Base-by-base conservation (phyloP, 164 flowering plant genomes). In the Vitis rotundifolia region DNA sequence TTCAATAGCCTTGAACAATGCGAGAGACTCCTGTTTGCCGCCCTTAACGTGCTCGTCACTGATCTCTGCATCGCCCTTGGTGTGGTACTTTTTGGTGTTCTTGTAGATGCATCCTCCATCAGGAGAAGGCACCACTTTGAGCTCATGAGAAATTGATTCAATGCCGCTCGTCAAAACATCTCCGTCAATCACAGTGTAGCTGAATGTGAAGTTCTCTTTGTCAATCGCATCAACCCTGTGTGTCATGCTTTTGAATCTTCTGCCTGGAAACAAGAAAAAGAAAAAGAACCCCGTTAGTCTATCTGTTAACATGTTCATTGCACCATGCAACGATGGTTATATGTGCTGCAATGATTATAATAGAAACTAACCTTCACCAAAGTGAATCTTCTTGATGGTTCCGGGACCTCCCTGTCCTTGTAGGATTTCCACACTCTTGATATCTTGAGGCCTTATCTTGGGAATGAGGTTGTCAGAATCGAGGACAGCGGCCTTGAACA, bases 341-440 rank as follows among this genome's bases (percentile, higher is more conserved):
- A 31, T 31, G 44, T 4, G 0, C 44, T 31, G 6, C 44, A 4
- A 31, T 31, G 7, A 31, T 31, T 19, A 44, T 15, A 3, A 2
- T 0, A 22, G 26, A 22, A 22, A 29, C 61, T 49, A 29, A 70
- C 87, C 88, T 70, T 81, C 77, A 1, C 52, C 73, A 59, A 83
- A 83, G 56, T 62, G 72, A 56, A 73, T 63, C 16, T 63, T 61
- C 77, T 72, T 79, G 75, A 81, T 68, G 75, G 74, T 76, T 47
- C 88, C 88, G 7, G 69, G 71, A 3, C 86, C 88, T 16, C 84
- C 86, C 18, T 71, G 62, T 1, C 88, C 88, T 49, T 78, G 67
- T 5, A 76, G 1, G 49, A 60, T 64, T 7, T 79, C 78, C n/a
- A 73, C 18, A 18, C 74, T 74, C 67, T 81, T 75, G 52, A 83